Base-by-base conservation (phyloP, 129 eudicot genomes). In the Flaveria linearis region DNA sequence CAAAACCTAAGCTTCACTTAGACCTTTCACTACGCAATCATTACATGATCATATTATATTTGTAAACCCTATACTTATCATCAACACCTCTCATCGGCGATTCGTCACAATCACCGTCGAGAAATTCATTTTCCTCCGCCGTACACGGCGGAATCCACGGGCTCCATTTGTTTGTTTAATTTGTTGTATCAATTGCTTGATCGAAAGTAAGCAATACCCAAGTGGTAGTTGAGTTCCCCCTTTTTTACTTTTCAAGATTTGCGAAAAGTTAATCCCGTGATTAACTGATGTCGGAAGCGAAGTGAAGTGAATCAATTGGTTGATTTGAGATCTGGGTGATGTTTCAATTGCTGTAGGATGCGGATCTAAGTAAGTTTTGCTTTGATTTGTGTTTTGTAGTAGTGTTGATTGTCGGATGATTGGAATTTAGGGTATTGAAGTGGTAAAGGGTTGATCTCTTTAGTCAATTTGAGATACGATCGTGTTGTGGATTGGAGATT, bases 351-450 rank as follows among this genome's bases (percentile, higher is more conserved):
- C 71, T 57, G 45, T 49, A 16, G 36, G 62, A 74, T 74, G 81
- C 67, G 55, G 83, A 82, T 86, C 86, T 84, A 62, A 76, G 96
- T 87, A 83, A 82, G 92, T 85, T 75, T 77, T n/a, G 68, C 46
- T 67, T 78, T n/a, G 60, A 12, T 80, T 69, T 46, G 23, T 78
- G 78, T 69, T 71, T n/a, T n/a, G n/a, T 57, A 7, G 49, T 30
- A 28, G n/a, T 56, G 75, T 51, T 84, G 5, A 42, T 18, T 77
- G 45, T 71, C n/a, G 71, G 3, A 1, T n/a, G 69, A 56, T 68
- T 78, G 62, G 10, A 49, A 68, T 39, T 69, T 81, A 61, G 82
- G 83, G 75, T 74, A 82, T 45, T 76, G 15, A 12, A 41, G 18
- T 25, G 76, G 7, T 71, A 72, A 46, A 60, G 28, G 46, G 45